A percentile compares a stretch with the other conserved stretches of the same genome.
phyloP scores from a whole-genome alignment of 129 eudicot genomes.

The Lonicera japonica region DNA sequence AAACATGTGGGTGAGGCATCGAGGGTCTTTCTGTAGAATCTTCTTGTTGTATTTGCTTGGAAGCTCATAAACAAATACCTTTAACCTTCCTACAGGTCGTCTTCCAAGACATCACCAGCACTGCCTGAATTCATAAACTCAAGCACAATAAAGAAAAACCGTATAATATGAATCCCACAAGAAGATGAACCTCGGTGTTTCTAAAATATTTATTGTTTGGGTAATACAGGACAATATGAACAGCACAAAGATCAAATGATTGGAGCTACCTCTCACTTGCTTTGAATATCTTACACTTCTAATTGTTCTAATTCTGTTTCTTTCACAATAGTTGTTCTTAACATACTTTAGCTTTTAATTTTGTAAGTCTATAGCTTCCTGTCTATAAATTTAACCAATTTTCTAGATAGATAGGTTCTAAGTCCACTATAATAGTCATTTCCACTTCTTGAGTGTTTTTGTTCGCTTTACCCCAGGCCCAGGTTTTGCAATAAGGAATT shows the following conservation, averaged over 20 bases:
- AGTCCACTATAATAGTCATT: neutral
- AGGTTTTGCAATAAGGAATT: too few relatives aligned
- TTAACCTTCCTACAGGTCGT: constrained; percentile 88
- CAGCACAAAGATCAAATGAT: neutral
- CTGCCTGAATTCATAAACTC: constrained; percentile 51
- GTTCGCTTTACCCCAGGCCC: neutral
- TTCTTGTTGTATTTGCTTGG: constrained; percentile 98
- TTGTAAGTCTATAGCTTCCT: too few relatives aligned
- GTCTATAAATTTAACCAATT: too few relatives aligned
- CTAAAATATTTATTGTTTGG: neutral
- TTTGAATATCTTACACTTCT: too few relatives aligned
- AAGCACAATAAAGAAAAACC: constrained; percentile 6
- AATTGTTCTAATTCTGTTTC: too few relatives aligned
- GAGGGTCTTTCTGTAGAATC: constrained; percentile 77
- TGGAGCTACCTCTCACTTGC: too few relatives aligned
- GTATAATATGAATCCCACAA: neutral
- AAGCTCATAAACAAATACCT: constrained; percentile 89
- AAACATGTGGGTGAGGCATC: constrained; percentile 95
- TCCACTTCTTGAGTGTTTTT: neutral
- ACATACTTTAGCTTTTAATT: too few relatives aligned
- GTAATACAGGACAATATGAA: neutral
- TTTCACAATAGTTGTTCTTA: too few relatives aligned
- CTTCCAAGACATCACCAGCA: constrained; percentile 98
- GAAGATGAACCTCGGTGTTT: neutral
- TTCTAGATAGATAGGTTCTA: neutral